phyloP scores from a whole-genome alignment of 768 basidiomycete species.

The Auricularia cornea region DNA sequence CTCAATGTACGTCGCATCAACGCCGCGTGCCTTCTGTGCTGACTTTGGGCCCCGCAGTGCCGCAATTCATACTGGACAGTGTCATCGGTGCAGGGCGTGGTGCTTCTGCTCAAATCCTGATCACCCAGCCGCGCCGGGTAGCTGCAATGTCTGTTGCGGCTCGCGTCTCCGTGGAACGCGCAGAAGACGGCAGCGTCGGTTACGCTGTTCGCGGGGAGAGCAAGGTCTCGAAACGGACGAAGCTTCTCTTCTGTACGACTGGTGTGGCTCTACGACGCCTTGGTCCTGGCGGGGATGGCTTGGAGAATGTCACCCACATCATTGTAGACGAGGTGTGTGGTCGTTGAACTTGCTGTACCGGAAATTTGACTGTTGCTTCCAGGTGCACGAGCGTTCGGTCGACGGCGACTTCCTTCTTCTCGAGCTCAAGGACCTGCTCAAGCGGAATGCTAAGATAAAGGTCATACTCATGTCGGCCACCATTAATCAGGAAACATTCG shows the following conservation, averaged over 20 bases:
- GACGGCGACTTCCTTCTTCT: constrained; percentile 86
- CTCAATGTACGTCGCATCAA: constrained; percentile 47
- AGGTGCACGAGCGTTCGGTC: constrained; percentile 89
- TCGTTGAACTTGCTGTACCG: neutral
- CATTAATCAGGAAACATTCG: constrained; percentile 82
- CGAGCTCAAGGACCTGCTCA: constrained; percentile 69
- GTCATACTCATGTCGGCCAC: constrained; percentile 92
- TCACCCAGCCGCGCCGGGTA: constrained; percentile 85
- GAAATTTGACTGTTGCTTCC: neutral
- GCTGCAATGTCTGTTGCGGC: constrained; percentile 84
- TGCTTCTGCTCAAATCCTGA: constrained; percentile 60
- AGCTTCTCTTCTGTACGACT: constrained; percentile 85
- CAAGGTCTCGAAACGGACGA: constrained; percentile 55
- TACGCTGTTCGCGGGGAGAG: constrained; percentile 87
- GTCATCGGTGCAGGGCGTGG: constrained; percentile 57
- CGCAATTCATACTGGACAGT: constrained; percentile 84
- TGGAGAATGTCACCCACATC: constrained; percentile 70
- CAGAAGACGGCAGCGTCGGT: constrained; percentile 71
- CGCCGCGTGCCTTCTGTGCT: neutral
- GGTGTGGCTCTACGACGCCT: constrained; percentile 83
- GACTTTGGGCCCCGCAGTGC: constrained; percentile 39
- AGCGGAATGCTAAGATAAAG: constrained; percentile 56
- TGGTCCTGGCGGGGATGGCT: constrained; percentile 55
- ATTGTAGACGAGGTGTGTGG: constrained; percentile 76
- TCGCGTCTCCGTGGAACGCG: constrained; percentile 75